Evolutionary conservation across 306 rosid genomes (phyloP), one percentile per base, ranked within the genome.

Genomic region (Casuarina glauca): DNA sequence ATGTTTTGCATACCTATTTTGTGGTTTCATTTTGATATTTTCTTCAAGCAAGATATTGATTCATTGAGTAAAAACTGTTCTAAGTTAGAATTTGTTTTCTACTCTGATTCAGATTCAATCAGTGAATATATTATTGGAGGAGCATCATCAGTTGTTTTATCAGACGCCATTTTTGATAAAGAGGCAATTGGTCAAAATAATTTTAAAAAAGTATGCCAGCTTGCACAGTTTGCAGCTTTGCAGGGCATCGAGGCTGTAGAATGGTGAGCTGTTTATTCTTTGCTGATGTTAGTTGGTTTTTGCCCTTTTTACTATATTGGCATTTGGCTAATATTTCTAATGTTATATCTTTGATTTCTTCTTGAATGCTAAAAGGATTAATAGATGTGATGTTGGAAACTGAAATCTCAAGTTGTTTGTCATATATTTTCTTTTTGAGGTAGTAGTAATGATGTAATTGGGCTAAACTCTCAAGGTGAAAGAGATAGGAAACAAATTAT

Each of bases 101-200:
- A 55, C 74, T 76, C 76, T 16, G 11, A 51, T 87, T 76, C 79
- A 94, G 98, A 89, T 73, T 83, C 88, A 53, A 82, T 84, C 26
- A 90, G 57, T 71, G 91, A 94, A 45, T 94, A 94, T 74, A 90
- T 94, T 68, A 55, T 60, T 46, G 73, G 75, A 52, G 98, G 98
- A 81, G 94, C 94, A 70, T 83, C 91, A 3, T 49, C 98, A 2
- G 98, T 94, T 77, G 94, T 91, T 73, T 78, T 94, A 83, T 94
- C 98, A 49, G 94, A 94, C 77, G 97, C 97, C 16, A 91, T 94
- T 84, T 94, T 91, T 84, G 84, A 90, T 80, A 91, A 80, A 85
- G 93, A 88, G 50, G 91, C 92, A 48, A 83, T 91, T 79, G 75
- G 44, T 11, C 76, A 75, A 72, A 58, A 75, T 48, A 44, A 91